Conservation (phyloP, 2,329 filamentous ascomycete genomes). For the Fusarium miscanthi region DNA sequence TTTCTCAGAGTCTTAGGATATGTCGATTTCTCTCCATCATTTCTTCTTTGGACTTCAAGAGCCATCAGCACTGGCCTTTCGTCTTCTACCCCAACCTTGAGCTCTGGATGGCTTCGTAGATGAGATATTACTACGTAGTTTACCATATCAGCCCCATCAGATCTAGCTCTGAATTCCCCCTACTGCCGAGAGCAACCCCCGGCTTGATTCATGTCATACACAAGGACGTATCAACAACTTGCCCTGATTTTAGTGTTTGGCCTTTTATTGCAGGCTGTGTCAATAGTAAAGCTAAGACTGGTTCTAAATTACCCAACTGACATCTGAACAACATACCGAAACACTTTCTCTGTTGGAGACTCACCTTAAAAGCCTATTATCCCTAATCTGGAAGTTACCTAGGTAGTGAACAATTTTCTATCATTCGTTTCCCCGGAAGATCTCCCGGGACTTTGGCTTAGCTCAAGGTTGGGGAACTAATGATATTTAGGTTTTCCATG, state of each 20-base stretch:
- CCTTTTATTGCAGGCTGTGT: conserved; percentile 31
- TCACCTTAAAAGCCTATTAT: neutral
- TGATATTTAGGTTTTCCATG: neutral
- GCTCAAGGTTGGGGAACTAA: neutral
- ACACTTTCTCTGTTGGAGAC: neutral
- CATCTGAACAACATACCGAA: neutral
- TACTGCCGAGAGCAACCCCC: neutral
- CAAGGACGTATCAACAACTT: neutral
- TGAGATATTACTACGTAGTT: neutral
- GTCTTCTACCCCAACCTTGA: neutral
- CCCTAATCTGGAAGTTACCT: neutral
- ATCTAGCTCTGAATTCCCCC: neutral
- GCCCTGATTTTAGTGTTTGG: conserved; percentile 21
- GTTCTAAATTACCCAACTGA: conserved; percentile 14
- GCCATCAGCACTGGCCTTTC: neutral
- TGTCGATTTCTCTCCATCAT: neutral
- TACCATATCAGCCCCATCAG: neutral
- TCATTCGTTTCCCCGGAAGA: neutral
- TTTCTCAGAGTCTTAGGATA: neutral
- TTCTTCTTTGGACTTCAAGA: neutral
- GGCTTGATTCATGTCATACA: neutral
- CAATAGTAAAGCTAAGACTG: neutral
- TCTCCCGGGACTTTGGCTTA: neutral
- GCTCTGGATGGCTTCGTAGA: neutral
- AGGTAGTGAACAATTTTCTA: neutral